Conservation (phyloP, 257 asterid genomes). For the Oldenlandia corymbosa region DNA sequence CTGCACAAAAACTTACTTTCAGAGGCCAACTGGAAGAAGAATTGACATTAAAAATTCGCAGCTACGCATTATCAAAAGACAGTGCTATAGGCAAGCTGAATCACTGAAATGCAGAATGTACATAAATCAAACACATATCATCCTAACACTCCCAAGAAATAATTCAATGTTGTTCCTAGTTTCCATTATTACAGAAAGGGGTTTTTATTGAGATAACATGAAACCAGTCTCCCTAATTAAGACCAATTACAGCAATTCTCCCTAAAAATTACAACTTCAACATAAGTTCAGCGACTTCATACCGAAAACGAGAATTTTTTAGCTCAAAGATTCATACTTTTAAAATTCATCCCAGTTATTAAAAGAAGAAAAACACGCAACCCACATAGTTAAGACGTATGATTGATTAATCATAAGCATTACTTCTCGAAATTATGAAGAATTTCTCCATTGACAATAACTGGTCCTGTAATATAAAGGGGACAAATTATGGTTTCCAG, state of each 20-base stretch:
- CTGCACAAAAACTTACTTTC: conserved; percentile 1
- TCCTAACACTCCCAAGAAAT: neutral
- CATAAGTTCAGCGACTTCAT: neutral
- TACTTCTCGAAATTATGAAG: too few species aligned
- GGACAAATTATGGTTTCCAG: too few species aligned
- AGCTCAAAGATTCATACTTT: neutral
- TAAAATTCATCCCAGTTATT: neutral
- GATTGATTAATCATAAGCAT: neutral
- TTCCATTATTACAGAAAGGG: neutral
- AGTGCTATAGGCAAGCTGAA: neutral
- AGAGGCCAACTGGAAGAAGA: neutral
- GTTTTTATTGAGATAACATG: neutral
- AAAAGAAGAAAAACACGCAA: neutral
- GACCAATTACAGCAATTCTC: neutral
- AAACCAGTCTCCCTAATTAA: neutral
- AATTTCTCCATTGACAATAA: neutral
- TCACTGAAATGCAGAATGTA: neutral
- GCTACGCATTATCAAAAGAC: neutral
- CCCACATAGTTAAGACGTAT: neutral
- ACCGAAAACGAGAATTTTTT: neutral
- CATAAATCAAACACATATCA: neutral
- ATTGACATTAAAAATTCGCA: neutral
- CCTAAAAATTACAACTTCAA: neutral
- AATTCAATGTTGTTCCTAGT: neutral
- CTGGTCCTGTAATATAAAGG: neutral